These are phyloP conservation scores for Myxozyma nipponensis DNA, from an alignment of 805 yeast species.

Conservation along the genomic window DNA sequence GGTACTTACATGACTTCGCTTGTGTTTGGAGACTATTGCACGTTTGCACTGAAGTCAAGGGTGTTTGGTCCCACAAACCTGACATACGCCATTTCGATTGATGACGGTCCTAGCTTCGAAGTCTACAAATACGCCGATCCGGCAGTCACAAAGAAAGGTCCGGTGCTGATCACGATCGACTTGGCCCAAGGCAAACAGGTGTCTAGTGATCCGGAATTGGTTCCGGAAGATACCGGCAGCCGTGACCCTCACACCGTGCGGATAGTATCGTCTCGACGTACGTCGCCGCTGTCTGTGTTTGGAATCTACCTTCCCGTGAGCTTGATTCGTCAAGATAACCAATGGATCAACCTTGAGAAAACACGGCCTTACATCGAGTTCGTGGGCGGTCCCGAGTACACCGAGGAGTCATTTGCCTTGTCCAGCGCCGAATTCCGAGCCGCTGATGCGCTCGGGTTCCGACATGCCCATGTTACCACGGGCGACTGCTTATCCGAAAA, in stretches of 20 bases:
- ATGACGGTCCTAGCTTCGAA: constrained; percentile 19
- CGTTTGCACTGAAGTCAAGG: constrained; percentile 16
- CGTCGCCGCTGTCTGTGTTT: constrained; percentile 16
- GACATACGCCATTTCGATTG: constrained; percentile 18
- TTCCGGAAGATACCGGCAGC: background rate
- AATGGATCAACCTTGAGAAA: constrained; percentile 10
- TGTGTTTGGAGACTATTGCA: constrained; percentile 24
- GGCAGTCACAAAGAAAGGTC: constrained; percentile 8
- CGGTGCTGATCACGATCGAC: constrained; percentile 11
- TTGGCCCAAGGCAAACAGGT: background rate
- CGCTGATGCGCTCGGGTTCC: constrained; percentile 12
- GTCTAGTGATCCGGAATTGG: background rate
- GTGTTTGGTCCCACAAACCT: constrained; percentile 6
- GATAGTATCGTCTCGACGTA: constrained; percentile 16
- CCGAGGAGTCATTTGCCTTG: constrained; percentile 5
- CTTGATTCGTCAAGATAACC: constrained; percentile 15
- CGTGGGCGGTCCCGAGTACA: constrained; percentile 17
- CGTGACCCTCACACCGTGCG: constrained; percentile 20
- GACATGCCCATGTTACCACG: constrained; percentile 23
- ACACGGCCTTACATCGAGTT: constrained; percentile 23
- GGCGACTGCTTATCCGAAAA: constrained; percentile 3
- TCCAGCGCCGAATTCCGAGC: constrained; percentile 19
- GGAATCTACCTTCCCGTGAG: constrained; percentile 16
- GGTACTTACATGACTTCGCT: constrained; percentile 24
- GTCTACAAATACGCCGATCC: constrained; percentile 6